Evolutionary conservation across 106 monocot species (phyloP), one percentile per base, ranked within the genome.

Genomic region (Vanilla planifolia): DNA sequence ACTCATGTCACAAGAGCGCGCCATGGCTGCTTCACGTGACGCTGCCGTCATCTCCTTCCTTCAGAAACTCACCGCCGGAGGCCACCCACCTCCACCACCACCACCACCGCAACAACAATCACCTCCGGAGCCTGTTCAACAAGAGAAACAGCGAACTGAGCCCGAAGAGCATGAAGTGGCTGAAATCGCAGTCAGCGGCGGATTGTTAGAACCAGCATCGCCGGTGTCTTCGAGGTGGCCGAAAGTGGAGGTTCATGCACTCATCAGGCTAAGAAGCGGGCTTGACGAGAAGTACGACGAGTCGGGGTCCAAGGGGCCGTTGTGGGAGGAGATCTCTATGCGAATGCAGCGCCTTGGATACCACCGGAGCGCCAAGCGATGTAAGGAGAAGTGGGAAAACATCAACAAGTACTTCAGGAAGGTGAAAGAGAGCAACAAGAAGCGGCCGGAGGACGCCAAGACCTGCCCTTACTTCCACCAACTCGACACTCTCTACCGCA

Each of bases 341-440:
- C 77, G 43, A 10, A 89, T 89, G 83, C 59, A 64, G 62, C 46
- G 60, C 62, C 68, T 84, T 43, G 89, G 89, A 0, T 84, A 77
- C 74, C 62, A 48, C 83, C 59, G 89, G 73, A 89, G 64, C 65
- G 0, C 89, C 2, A 89, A 89, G 72, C 45, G 89, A 67, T 89
- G 89, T 69, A 89, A 89, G 74, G 89, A 89, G 77, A 89, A 89
- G 65, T 89, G 89, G 89, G 89, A 89, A 74, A 89, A 89, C 77
- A 89, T 89, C 77, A 89, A 89, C 69, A 89, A 89, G 66, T 89
- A 89, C 71, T 89, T 75, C 83, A 89, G 84, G 72, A 89, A 89
- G 69, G 83, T 84, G 66, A 89, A 89, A 71, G 89, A 89, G 77
- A 80, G 83, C 71, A 89, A 77, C 71, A 89, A 84, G 83, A 89